Percentiles rank a stretch among this genome's conserved stretches.
phyloP scores from a whole-genome alignment of 495 filamentous ascomycete genomes.

The Xylaria flabelliformis region DNA sequence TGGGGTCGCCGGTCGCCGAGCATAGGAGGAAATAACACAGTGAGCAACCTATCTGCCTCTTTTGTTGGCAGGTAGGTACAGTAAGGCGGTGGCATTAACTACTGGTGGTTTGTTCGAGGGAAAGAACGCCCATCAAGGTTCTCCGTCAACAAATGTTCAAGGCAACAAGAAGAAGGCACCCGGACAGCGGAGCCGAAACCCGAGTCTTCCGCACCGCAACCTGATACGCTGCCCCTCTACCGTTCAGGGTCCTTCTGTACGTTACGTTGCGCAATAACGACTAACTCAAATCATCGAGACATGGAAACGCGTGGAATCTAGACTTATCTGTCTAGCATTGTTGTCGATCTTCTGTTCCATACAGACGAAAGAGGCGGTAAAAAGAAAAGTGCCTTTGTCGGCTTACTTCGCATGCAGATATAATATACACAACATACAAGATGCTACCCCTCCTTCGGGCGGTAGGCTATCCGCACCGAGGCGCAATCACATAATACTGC shows the following conservation, averaged over 20 bases:
- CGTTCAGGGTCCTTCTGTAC: background rate
- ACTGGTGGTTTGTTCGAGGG: background rate
- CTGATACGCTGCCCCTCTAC: background rate
- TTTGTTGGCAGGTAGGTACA: background rate
- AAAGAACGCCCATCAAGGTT: constrained; percentile 6
- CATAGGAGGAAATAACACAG: background rate
- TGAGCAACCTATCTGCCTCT: background rate
- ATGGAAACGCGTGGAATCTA: background rate
- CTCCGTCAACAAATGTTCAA: background rate
- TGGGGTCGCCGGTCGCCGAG: constrained; percentile 9
- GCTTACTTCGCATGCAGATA: constrained; percentile 12
- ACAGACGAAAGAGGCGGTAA: background rate
- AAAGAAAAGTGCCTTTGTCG: background rate
- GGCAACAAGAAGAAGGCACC: background rate
- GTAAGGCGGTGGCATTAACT: background rate
- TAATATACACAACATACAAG: background rate
- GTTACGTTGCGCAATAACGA: background rate
- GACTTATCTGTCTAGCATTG: background rate
- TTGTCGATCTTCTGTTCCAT: background rate
- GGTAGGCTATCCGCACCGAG: background rate
- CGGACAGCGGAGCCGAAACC: constrained; percentile 3
- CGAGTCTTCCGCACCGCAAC: background rate
- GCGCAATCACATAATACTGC: constrained; percentile 13
- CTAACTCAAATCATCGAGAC: background rate
- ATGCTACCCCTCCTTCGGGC: background rate